Percentiles rank a stretch among this genome's conserved stretches.
Conservation (phyloP, 2,329 filamentous ascomycete species). For the Cladosporium austrohemisphaericum region DNA sequence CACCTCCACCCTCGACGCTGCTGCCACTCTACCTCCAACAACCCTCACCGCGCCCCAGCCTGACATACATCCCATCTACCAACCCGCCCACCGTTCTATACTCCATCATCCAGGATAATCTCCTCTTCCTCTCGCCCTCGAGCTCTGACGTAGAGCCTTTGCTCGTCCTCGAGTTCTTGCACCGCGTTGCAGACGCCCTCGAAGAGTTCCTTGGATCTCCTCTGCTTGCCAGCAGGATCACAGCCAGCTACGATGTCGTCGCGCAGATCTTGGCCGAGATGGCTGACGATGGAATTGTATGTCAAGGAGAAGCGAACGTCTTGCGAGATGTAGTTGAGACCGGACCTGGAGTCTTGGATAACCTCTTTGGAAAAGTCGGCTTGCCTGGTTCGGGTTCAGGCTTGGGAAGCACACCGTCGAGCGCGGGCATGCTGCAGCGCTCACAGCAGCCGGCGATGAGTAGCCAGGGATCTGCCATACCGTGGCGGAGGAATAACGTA, state of each 20-base stretch:
- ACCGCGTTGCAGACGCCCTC: constrained; percentile 85
- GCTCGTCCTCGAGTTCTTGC: constrained; percentile 87
- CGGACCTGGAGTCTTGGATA: constrained; percentile 77
- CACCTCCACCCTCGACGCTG: constrained; percentile 69
- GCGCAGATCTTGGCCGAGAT: constrained; percentile 92
- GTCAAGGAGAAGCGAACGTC: constrained; percentile 89
- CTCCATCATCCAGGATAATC: constrained; percentile 78
- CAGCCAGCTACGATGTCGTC: constrained; percentile 86
- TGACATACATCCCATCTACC: constrained; percentile 78
- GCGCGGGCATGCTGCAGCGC: constrained; percentile 18
- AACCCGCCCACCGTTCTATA: constrained; percentile 86
- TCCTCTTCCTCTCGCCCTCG: constrained; percentile 81
- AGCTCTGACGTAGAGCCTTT: constrained; percentile 85
- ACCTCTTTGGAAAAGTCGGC: constrained; percentile 80
- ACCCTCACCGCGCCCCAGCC: constrained; percentile 72
- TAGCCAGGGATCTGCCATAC: constrained; percentile 54
- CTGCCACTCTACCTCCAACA: constrained; percentile 85
- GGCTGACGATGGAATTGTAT: constrained; percentile 88
- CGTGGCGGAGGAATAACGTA: constrained; percentile 89
- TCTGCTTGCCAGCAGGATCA: constrained; percentile 78
- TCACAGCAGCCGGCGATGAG: constrained; percentile 23
- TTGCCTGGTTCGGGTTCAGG: constrained; percentile 57
- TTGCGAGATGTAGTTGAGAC: constrained; percentile 88
- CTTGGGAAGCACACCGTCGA: constrained; percentile 21
- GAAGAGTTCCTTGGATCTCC: constrained; percentile 93